A percentile compares a stretch with the other conserved stretches of the same genome.
Evolutionary conservation across 305 asterid genomes (phyloP).

Genomic region (Fraxinus velutina): DNA sequence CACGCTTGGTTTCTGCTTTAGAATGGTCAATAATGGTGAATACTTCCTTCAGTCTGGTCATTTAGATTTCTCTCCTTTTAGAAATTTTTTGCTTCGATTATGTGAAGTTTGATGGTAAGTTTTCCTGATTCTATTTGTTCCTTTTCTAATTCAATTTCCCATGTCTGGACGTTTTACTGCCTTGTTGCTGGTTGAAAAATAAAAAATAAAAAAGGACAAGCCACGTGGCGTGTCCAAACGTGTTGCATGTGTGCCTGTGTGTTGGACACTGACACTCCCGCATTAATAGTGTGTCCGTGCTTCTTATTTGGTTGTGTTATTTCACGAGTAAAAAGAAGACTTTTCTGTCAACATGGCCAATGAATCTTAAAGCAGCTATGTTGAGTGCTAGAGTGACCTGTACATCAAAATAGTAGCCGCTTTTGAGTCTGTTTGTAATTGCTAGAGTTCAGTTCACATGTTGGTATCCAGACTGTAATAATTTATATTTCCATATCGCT

Average conservation of each 20-base stretch:
- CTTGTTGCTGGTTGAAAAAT: background rate
- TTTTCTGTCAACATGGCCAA: constrained; percentile 19
- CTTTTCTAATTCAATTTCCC: background rate
- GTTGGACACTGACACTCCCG: background rate
- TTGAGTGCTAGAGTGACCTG: background rate
- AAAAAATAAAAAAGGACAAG: background rate
- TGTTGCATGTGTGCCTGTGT: background rate
- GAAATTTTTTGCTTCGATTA: background rate
- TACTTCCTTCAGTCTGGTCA: background rate
- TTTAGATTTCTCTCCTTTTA: background rate
- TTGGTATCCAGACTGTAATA: constrained; percentile 5
- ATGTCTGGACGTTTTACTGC: background rate
- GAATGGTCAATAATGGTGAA: background rate
- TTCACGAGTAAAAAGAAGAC: constrained; percentile 21
- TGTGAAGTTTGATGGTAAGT: background rate
- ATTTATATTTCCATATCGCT: background rate
- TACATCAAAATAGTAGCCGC: background rate
- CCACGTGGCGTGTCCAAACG: background rate
- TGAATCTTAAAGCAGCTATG: constrained; percentile 14
- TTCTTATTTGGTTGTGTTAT: constrained; percentile 1
- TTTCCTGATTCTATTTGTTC: background rate
- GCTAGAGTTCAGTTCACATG: constrained; percentile 16
- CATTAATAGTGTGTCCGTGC: background rate
- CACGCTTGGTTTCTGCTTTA: background rate
- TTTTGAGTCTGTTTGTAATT: constrained; percentile 4